Evolutionary conservation across 2,329 filamentous ascomycete genomes (phyloP).

Genomic region (Fusarium continuum): DNA sequence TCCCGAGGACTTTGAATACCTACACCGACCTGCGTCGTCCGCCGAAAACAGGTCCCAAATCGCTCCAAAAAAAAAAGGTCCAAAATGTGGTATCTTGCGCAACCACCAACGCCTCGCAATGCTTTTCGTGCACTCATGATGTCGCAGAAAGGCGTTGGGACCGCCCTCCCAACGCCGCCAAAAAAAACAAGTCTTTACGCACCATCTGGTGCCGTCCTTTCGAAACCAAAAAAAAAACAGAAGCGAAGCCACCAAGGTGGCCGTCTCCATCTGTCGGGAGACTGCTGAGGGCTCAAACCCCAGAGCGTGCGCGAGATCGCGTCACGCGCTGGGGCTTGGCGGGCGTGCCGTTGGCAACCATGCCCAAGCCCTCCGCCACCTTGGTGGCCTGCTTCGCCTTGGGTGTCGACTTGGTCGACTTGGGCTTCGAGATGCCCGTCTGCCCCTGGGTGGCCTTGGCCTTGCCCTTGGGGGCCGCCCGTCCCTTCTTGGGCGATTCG

Average conservation of each 20-base stretch:
- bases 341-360: constrained; percentile 49
- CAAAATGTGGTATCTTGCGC: constrained; percentile 34
- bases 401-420: constrained; percentile 18
- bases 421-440: constrained; percentile 47
- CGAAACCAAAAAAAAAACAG: constrained; percentile 5
- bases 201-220: not conserved
- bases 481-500: constrained; percentile 37
- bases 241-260: constrained; percentile 1
- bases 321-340: constrained; percentile 47
- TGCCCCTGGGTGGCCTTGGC: constrained; percentile 37
- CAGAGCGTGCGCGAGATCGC: constrained; percentile 42
- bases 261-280: not conserved
- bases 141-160: constrained; percentile 10
- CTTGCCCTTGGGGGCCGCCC: constrained; percentile 30
- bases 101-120: constrained; percentile 37
- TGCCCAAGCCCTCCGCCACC: constrained; percentile 47
- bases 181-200: constrained; percentile 7
- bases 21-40: constrained; percentile 17
- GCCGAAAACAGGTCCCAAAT: constrained; percentile 23
- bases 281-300: constrained; percentile 24
- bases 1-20: constrained; percentile 19
- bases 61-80: constrained; percentile 1
- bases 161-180: constrained; percentile 19
- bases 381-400: constrained; percentile 43
- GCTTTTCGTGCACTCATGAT: constrained; percentile 25